Evolutionary conservation across 805 yeast species (phyloP).

Genomic region (Jamesozyma lodderae): DNA sequence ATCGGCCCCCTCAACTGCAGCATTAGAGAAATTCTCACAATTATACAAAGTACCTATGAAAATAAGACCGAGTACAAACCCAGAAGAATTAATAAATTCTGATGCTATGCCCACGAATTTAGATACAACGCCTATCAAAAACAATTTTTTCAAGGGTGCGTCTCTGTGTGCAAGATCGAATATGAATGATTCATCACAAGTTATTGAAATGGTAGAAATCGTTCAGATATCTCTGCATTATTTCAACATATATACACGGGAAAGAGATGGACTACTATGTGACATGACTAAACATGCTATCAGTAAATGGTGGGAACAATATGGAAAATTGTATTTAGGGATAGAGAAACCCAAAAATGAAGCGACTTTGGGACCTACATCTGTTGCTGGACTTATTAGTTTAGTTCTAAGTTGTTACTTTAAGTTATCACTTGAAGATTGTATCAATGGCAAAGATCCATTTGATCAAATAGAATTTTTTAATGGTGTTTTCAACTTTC

Average conservation of each 20-base stretch:
- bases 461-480: constrained; percentile 64
- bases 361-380: constrained; percentile 50
- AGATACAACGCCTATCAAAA: neutral
- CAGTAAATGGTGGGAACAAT: constrained; percentile 70
- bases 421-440: constrained; percentile 51
- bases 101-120: neutral
- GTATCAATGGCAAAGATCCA: constrained; percentile 70
- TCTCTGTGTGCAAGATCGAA: neutral
- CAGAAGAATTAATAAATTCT: neutral
- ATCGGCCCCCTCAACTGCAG: constrained; percentile 65
- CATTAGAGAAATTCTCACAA: constrained; percentile 74
- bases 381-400: constrained; percentile 75
- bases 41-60: constrained; percentile 49
- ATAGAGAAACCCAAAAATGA: constrained; percentile 33
- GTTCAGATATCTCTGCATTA: constrained; percentile 72
- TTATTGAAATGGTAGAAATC: constrained; percentile 60
- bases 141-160: neutral
- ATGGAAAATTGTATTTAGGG: constrained; percentile 41
- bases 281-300: constrained; percentile 68
- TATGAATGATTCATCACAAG: constrained; percentile 35
- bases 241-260: constrained; percentile 60
- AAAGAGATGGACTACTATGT: constrained; percentile 74
- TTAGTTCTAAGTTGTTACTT: constrained; percentile 58
- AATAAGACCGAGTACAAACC: neutral
- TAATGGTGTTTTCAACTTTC: constrained; percentile 63